phyloP scores from a whole-genome alignment of 106 monocot species.

The Xerophyta viscosa region DNA sequence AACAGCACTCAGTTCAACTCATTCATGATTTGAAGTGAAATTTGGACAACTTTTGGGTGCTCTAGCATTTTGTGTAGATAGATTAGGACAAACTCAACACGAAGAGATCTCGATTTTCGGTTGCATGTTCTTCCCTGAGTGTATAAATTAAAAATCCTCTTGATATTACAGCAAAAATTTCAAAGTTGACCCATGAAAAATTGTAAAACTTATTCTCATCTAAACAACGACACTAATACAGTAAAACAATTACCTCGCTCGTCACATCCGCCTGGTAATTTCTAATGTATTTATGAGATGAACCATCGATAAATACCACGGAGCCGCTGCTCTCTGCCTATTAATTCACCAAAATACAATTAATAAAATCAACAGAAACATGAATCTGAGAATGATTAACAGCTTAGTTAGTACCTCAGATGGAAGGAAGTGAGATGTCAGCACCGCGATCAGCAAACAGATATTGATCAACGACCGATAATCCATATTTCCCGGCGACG shows the following conservation, averaged over 20 bases:
- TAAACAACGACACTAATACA: too few relatives aligned
- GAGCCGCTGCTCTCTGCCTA: slow-evolving; percentile 13
- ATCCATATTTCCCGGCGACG: slow-evolving; percentile 8
- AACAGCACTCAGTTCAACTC: too few relatives aligned
- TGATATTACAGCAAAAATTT: too few relatives aligned
- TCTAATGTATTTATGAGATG: slow-evolving; percentile 14
- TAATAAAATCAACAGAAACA: background rate
- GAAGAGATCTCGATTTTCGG: too few relatives aligned
- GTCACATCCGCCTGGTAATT: background rate
- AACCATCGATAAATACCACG: slow-evolving; percentile 14
- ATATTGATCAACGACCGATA: background rate
- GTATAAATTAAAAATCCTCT: too few relatives aligned
- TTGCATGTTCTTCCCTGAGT: too few relatives aligned
- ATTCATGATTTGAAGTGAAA: too few relatives aligned
- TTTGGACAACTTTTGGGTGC: too few relatives aligned
- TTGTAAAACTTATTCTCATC: too few relatives aligned
- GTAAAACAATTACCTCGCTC: slow-evolving; percentile 18
- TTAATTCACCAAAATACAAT: background rate
- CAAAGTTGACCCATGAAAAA: too few relatives aligned
- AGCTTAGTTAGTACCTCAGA: background rate
- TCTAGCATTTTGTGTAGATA: too few relatives aligned
- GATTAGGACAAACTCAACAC: too few relatives aligned
- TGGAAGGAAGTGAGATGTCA: background rate
- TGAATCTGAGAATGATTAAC: background rate
- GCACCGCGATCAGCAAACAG: slow-evolving; percentile 1